phyloP scores from a whole-genome alignment of 768 basidiomycete species.

The Hysterangium stoloniferum region DNA sequence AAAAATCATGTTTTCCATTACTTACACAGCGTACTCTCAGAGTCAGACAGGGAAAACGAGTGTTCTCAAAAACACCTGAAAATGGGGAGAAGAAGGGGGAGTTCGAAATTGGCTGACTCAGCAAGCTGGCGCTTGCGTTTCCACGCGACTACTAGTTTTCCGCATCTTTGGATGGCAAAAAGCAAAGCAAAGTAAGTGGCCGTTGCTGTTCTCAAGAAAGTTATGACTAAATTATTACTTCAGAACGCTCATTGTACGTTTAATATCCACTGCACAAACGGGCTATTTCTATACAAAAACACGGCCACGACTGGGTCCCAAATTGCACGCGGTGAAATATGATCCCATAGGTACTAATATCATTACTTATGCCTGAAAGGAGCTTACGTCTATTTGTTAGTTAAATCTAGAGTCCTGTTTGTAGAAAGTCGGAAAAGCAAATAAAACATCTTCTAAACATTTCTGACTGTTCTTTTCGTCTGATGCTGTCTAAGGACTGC shows the following conservation, averaged over 20 bases:
- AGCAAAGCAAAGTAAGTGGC: no score
- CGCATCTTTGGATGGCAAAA: no score
- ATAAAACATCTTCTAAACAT: neutral
- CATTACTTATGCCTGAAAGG: neutral
- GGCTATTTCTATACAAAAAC: slow-evolving; percentile 88
- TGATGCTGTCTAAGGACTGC: no score
- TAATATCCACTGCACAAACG: slow-evolving; percentile 87
- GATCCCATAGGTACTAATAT: slow-evolving; percentile 68
- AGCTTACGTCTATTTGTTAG: neutral
- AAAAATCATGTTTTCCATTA: no score
- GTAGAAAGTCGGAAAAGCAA: slow-evolving; percentile 8
- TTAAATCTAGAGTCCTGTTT: slow-evolving; percentile 9
- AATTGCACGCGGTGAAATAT: slow-evolving; percentile 85
- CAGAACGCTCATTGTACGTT: slow-evolving; percentile 78
- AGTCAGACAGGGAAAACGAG: no score
- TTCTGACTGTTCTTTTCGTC: neutral
- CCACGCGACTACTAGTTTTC: no score
- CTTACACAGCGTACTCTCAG: no score
- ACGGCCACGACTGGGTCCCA: slow-evolving; percentile 66
- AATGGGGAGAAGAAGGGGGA: no score
- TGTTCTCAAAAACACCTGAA: no score
- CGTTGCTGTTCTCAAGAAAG: no score
- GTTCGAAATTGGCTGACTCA: no score
- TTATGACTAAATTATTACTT: neutral
- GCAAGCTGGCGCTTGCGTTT: no score